Conservation (phyloP, 495 filamentous ascomycete genomes). For the Penicillium macrosclerotiorum region DNA sequence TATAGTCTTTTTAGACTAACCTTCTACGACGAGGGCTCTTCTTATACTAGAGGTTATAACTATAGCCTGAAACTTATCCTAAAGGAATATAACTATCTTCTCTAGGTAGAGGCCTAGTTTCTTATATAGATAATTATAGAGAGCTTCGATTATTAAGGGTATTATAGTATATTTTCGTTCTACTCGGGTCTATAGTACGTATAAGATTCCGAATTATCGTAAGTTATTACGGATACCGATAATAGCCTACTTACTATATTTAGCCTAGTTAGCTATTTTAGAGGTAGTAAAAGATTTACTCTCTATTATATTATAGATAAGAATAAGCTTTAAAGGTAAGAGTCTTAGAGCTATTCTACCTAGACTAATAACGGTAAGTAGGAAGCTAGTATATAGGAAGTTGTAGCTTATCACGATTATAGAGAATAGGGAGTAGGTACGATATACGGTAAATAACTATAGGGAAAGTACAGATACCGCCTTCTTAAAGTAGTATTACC, state of each 20-base stretch:
- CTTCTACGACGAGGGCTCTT: background rate
- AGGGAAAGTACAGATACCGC: too few relatives aligned
- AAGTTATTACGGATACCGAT: background rate
- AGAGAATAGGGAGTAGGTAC: too few relatives aligned
- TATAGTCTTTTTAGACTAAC: slow-evolving; percentile 1
- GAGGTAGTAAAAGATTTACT: background rate
- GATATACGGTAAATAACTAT: too few relatives aligned
- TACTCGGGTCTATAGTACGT: background rate
- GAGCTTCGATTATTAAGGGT: background rate
- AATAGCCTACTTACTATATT: background rate
- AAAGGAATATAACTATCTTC: background rate
- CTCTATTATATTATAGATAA: background rate
- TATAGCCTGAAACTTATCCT: slow-evolving; percentile 7
- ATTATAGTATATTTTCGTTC: background rate
- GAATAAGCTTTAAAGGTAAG: background rate
- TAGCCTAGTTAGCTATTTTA: background rate
- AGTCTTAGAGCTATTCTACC: background rate
- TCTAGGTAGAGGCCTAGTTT: background rate
- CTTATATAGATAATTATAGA: background rate
- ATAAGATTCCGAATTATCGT: background rate
- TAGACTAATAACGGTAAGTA: background rate
- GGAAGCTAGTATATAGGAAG: background rate
- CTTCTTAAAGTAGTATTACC: too few relatives aligned
- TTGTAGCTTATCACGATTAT: too few relatives aligned
- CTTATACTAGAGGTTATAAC: slow-evolving; percentile 9